phyloP scores from a whole-genome alignment of 2,329 filamentous ascomycete species.

The Colletotrichum chlorophyti region DNA sequence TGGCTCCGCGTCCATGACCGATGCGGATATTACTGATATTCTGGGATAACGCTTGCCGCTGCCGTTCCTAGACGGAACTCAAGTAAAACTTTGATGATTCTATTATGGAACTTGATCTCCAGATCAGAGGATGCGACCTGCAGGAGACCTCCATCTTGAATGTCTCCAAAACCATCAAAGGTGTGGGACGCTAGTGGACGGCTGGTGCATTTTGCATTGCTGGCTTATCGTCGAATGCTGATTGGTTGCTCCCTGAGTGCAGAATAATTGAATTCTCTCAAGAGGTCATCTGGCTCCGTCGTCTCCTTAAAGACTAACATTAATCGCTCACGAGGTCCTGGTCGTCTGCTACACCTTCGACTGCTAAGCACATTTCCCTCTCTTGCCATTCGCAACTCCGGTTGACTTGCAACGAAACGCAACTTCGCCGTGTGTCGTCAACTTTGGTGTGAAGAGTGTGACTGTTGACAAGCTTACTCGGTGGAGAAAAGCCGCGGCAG shows the following conservation, averaged over 20 bases:
- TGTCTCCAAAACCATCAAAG: slow-evolving; percentile 26
- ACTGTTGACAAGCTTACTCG: slow-evolving; percentile 26
- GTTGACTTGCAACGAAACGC: slow-evolving; percentile 16
- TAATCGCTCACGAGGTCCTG: slow-evolving; percentile 26
- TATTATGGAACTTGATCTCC: slow-evolving; percentile 30
- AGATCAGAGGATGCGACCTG: slow-evolving; percentile 29
- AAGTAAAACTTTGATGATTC: slow-evolving; percentile 32
- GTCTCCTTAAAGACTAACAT: slow-evolving; percentile 26
- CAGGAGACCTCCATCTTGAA: slow-evolving; percentile 26
- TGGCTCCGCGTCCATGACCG: not conserved
- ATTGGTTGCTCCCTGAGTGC: slow-evolving; percentile 37
- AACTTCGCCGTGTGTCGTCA: slow-evolving; percentile 26
- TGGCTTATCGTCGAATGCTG: slow-evolving; percentile 38
- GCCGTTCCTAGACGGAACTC: slow-evolving; percentile 14
- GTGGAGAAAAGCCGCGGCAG: slow-evolving; percentile 26
- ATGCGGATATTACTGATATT: slow-evolving; percentile 6
- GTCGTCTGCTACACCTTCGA: not conserved
- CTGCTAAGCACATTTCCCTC: slow-evolving; percentile 24
- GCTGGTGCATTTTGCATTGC: slow-evolving; percentile 28
- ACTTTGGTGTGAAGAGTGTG: slow-evolving; percentile 26
- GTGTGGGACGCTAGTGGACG: slow-evolving; percentile 28
- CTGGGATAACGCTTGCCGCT: slow-evolving; percentile 24
- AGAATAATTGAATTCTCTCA: slow-evolving; percentile 43
- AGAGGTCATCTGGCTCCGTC: slow-evolving; percentile 19
- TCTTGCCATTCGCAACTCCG: slow-evolving; percentile 24